phyloP scores from a whole-genome alignment of 768 basidiomycete species.

The Lanmaoa pseudosensibilis region DNA sequence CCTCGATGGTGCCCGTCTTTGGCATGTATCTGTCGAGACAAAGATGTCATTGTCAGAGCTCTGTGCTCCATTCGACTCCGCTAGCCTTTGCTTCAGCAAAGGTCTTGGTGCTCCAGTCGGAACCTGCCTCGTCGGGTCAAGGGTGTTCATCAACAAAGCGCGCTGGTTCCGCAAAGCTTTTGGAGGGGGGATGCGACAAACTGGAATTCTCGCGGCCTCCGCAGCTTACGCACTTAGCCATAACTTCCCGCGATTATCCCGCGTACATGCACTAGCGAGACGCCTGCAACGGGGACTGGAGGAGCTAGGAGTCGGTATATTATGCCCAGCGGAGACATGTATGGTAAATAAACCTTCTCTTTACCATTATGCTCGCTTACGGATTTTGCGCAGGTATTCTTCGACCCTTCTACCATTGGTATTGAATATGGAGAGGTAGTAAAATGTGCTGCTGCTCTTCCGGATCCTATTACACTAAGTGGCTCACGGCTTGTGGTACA shows the following conservation, averaged over 20 bases:
- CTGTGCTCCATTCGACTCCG: constrained; percentile 87
- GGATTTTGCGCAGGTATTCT: constrained; percentile 61
- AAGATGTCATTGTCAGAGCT: constrained; percentile 68
- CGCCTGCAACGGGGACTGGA: constrained; percentile 69
- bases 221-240: constrained; percentile 84
- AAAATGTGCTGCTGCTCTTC: constrained; percentile 58
- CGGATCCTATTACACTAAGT: constrained; percentile 65
- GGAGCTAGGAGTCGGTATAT: constrained; percentile 71
- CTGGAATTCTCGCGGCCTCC: constrained; percentile 77
- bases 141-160: constrained; percentile 73
- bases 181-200: constrained; percentile 95
- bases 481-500: constrained; percentile 86
- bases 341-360: constrained; percentile 59
- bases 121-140: constrained; percentile 80
- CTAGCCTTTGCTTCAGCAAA: constrained; percentile 94
- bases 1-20: constrained; percentile 91
- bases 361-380: not conserved
- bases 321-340: constrained; percentile 80
- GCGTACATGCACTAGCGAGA: constrained; percentile 74
- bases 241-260: constrained; percentile 74
- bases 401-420: constrained; percentile 73
- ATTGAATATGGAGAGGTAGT: constrained; percentile 66
- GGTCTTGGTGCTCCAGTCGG: constrained; percentile 89
- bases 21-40: constrained; percentile 89
- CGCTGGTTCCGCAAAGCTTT: constrained; percentile 92